Conservation (phyloP, 1,284 basidiomycete species). For the Apiotrichum siamense region DNA sequence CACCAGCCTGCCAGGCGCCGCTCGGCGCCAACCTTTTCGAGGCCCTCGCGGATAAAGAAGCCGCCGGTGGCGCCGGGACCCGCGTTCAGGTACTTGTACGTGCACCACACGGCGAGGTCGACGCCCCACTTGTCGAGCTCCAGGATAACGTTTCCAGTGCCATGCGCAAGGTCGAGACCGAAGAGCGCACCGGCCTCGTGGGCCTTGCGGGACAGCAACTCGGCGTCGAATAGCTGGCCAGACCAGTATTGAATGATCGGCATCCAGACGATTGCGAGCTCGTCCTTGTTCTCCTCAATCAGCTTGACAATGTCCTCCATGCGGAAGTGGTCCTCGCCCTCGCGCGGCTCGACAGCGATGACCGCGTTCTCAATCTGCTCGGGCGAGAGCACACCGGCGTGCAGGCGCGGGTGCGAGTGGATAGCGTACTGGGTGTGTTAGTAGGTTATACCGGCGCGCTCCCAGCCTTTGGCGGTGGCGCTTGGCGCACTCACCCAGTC, state of each 20-base stretch:
- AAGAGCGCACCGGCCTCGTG: slow-evolving; percentile 75
- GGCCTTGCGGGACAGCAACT: slow-evolving; percentile 73
- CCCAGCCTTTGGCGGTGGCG: too few species aligned
- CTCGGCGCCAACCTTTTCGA: slow-evolving; percentile 41
- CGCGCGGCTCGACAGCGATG: slow-evolving; percentile 69
- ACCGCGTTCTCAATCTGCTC: slow-evolving; percentile 56
- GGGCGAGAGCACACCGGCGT: slow-evolving; percentile 64
- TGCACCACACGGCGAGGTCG: not conserved
- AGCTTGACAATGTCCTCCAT: slow-evolving; percentile 79
- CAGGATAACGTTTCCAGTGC: too few species aligned
- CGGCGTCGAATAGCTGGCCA: slow-evolving; percentile 89
- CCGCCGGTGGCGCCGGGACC: slow-evolving; percentile 96
- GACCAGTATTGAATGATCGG: slow-evolving; percentile 94
- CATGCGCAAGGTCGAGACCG: slow-evolving; percentile 93
- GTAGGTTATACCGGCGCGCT: not conserved
- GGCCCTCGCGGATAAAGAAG: slow-evolving; percentile 38
- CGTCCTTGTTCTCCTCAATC: slow-evolving; percentile 64
- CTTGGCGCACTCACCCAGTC: slow-evolving; percentile 83
- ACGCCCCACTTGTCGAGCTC: slow-evolving; percentile 65
- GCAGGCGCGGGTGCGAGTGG: slow-evolving; percentile 73
- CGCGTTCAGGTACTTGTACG: slow-evolving; percentile 69
- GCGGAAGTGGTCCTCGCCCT: slow-evolving; percentile 78
- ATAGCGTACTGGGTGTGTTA: slow-evolving; percentile 76
- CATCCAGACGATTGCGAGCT: slow-evolving; percentile 81
- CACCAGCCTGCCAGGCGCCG: slow-evolving; percentile 90